Evolutionary conservation across 2,329 filamentous ascomycete species (phyloP), one percentile per base, ranked within the genome.

Genomic region (Phaeosphaeriaceae sp.): DNA sequence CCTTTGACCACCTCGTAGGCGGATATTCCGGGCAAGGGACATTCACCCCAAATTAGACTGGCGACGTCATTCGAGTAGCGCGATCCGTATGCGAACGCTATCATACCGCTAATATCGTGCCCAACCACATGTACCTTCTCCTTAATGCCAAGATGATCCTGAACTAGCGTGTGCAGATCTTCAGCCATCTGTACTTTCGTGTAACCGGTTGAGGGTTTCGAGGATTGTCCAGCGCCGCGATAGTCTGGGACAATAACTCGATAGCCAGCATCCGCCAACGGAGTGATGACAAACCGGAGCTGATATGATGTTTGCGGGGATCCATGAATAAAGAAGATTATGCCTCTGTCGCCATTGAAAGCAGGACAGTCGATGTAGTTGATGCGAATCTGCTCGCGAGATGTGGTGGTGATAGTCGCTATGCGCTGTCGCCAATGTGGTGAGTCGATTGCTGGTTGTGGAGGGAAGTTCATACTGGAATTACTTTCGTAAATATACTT

Each of bases 21-120:
- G 1, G 58, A 63, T 0, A 77, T 76, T 23, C 78, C 73, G 0
- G 80, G 80, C 0, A 83, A 68, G 1, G 79, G 79, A 56, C 77
- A 81, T 63, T 82, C 80, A 15, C 78, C 80, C 78, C 77, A 81
- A 13, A 68, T 76, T 17, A 82, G 72, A 49, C 71, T 79, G 1
- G 70, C 71, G 0, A 76, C 72, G 35, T 72, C 59, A 1, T 73
- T 63, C 0, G 80, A 70, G 47, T 77, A 79, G 1, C 71, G 73
- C 1, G 71, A 64, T 4, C 77, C 80, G 57, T 80, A 80, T 4
- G 79, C 76, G 58, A 79, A 78, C 0, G 79, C 79, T 24, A 83
- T 76, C 80, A 83, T 83, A 44, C 80, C 81, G 17, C 81, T 80
- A 21, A 83, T 83, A 55, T 83, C 81, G 53, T 84, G 80, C 10